phyloP scores from a whole-genome alignment of 2,329 filamentous ascomycete species.

The Sporothrix globosa region DNA sequence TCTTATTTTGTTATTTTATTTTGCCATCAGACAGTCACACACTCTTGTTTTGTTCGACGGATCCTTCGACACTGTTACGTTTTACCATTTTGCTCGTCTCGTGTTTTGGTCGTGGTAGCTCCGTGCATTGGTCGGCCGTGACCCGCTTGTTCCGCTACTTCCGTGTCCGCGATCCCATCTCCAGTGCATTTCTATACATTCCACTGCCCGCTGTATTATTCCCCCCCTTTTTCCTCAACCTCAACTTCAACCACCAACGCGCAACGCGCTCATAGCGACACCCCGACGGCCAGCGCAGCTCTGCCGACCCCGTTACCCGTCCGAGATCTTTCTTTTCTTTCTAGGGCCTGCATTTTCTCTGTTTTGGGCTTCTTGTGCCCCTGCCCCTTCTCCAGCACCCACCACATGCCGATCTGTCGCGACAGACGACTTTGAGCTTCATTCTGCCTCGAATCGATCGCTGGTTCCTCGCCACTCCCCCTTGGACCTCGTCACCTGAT shows the following conservation, averaged over 20 bases:
- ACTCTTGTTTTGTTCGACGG: background rate
- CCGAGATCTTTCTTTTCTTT: background rate
- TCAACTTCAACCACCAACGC: constrained; percentile 25
- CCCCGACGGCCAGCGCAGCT: background rate
- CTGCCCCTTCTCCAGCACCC: background rate
- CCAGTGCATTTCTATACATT: constrained; percentile 8
- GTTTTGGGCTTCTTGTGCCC: constrained; percentile 9
- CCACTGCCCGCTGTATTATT: background rate
- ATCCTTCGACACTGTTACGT: background rate
- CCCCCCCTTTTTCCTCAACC: constrained; percentile 22
- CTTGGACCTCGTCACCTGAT: background rate
- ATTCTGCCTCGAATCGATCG: background rate
- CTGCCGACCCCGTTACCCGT: background rate
- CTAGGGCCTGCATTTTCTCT: background rate
- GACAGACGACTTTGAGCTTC: constrained; percentile 1
- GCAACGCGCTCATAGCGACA: background rate
- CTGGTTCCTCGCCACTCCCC: background rate
- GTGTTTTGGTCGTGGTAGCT: constrained; percentile 17
- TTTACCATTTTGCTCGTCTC: background rate
- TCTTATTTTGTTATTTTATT: background rate
- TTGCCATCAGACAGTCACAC: background rate
- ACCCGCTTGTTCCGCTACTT: constrained; percentile 28
- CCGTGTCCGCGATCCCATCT: constrained; percentile 27
- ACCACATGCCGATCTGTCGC: constrained; percentile 13
- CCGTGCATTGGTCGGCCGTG: constrained; percentile 22